Evolutionary conservation across 1,284 basidiomycete species (phyloP), one percentile per base, ranked within the genome.

Genomic region (Xerocomus nothofagi): DNA sequence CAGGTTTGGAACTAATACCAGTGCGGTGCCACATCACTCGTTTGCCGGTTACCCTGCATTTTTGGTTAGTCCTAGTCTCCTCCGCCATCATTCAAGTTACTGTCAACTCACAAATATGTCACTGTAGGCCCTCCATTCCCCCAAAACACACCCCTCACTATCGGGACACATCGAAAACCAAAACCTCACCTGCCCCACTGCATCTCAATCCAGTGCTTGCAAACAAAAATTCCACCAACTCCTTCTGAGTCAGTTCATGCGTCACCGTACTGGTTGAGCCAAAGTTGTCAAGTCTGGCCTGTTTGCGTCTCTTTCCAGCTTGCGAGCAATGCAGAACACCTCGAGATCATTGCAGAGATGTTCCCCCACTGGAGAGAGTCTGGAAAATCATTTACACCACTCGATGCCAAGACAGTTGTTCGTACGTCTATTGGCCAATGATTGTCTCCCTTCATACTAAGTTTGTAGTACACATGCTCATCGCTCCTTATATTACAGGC

Each of bases 221-320:
- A 66, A 62, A 40, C 44, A 40, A 38, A 48, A 64, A 23, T 66
- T 68, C 15, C 21, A 53, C 4, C 23, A 58, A 14, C 53, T 56
- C 2, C 48, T 70, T 1, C n/a, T n/a, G n/a, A n/a, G n/a, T n/a
- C 51, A 67, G 49, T 66, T 67, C 30, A 56, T 68, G 29, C 52
- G 47, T 21, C 56, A 68, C 30, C 66, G 65, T n/a, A 67, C 59
- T 1, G 67, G 64, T 17, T 53, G 57, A 30, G 44, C 54, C 14
- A 69, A 59, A 29, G 55, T 59, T 17, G 49, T 66, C 49, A 67
- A 64, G 39, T 54, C 58, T 27, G 64, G 65, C 71, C 11, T 82
- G 79, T 75, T 61, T 70, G 20, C 73, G 77, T 40, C 70, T 83
- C 18, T 69, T 69, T 82, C 47, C 66, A 73, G 44, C 73, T 82